Evolutionary conservation across 441 rosid species (phyloP).

Genomic region (Euphorbia neoarborescens): DNA sequence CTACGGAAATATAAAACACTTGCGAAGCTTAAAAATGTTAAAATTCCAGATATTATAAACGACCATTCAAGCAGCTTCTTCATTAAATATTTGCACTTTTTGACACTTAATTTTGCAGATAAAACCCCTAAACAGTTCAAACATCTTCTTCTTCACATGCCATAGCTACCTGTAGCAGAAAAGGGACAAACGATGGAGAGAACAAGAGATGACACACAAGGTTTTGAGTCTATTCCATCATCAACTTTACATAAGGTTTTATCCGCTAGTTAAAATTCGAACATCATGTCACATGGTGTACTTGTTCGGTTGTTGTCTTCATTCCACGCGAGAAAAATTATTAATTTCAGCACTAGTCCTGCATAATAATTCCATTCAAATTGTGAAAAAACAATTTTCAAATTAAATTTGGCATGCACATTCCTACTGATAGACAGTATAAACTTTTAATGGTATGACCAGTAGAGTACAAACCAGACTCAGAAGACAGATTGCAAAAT

Average conservation of each 20-base stretch:
- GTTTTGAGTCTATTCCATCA: background rate
- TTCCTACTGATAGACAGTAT: background rate
- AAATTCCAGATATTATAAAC: background rate
- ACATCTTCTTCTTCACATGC: background rate
- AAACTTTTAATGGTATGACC: background rate
- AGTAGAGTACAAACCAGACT: background rate
- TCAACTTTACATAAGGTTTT: background rate
- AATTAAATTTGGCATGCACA: background rate
- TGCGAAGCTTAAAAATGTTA: background rate
- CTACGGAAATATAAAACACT: background rate
- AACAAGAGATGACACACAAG: background rate
- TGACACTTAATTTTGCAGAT: background rate
- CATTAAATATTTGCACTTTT: no score
- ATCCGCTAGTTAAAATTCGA: background rate
- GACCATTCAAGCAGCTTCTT: background rate
- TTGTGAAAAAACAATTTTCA: background rate
- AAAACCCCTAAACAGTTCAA: background rate
- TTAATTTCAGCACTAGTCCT: conserved; percentile 62
- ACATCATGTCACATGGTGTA: background rate
- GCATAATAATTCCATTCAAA: conserved; percentile 22
- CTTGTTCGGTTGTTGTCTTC: conserved; percentile 21
- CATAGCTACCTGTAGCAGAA: background rate
- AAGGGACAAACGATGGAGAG: background rate
- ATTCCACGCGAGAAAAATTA: conserved; percentile 65
- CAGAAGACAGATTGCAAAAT: background rate